Conservation (phyloP, 1,284 basidiomycete genomes). For the Meira miltonrushii region DNA sequence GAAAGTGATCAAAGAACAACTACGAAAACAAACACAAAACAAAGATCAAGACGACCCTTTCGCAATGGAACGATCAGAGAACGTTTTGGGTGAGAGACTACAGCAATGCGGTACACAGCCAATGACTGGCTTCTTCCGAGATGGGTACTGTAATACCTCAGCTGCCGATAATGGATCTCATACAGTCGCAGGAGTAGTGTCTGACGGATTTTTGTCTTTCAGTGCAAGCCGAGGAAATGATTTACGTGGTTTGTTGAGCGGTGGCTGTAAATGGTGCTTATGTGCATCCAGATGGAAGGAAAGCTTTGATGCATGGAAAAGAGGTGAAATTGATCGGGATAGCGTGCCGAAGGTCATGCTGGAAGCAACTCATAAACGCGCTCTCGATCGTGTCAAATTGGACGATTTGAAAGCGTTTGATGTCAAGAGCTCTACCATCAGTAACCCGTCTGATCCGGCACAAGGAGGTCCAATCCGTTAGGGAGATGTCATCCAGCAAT, state of each 20-base stretch:
- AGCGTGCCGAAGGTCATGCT: slow-evolving; percentile 30
- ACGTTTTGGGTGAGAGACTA: slow-evolving; percentile 29
- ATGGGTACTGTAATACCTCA: slow-evolving; percentile 38
- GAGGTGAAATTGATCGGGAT: slow-evolving; percentile 67
- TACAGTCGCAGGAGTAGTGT: slow-evolving; percentile 35
- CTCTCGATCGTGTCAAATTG: slow-evolving; percentile 22
- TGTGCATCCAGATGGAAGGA: slow-evolving; percentile 56
- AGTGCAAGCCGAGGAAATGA: slow-evolving; percentile 39
- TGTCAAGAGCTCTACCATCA: slow-evolving; percentile 9
- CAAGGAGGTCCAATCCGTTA: too few species aligned
- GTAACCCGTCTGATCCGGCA: too few species aligned
- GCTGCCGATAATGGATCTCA: slow-evolving; percentile 31
- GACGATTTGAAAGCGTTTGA: slow-evolving; percentile 27
- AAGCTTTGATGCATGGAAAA: slow-evolving; percentile 70
- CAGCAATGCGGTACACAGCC: slow-evolving; percentile 29
- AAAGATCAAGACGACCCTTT: too few species aligned
- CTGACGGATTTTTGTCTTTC: slow-evolving; percentile 28
- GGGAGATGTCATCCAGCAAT: too few species aligned
- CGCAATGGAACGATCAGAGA: slow-evolving; percentile 30
- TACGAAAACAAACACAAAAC: too few species aligned
- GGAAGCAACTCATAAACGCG: slow-evolving; percentile 28
- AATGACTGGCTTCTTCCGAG: slow-evolving; percentile 36
- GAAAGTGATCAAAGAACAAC: too few species aligned
- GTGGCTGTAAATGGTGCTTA: slow-evolving; percentile 38
- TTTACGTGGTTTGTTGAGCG: slow-evolving; percentile 27